phyloP scores from a whole-genome alignment of 306 rosid genomes.

The Prunus davidiana region DNA sequence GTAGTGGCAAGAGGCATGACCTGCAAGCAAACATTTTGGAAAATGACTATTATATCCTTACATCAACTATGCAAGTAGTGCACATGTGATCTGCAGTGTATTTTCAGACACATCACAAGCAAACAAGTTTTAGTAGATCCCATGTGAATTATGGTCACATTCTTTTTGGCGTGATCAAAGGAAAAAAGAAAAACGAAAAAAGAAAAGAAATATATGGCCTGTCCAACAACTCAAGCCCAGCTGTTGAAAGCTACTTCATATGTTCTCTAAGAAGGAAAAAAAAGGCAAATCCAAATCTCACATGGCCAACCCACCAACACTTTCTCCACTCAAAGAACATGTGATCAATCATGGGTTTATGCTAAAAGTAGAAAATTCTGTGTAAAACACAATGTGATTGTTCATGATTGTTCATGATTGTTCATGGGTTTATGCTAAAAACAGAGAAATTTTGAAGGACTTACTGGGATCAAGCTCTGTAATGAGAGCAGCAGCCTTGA shows the following conservation, averaged over 20 bases:
- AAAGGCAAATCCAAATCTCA: slow-evolving; percentile 11
- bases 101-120: not conserved
- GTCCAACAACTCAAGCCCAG: too few species aligned
- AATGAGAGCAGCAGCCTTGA: slow-evolving; percentile 65
- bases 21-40: slow-evolving; percentile 31
- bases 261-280: too few species aligned
- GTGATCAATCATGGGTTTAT: not conserved
- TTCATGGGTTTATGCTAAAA: not conserved
- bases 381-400: not conserved
- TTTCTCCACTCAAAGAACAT: not conserved
- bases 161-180: too few species aligned
- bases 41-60: not conserved
- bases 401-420: not conserved
- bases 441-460: slow-evolving; percentile 4
- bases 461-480: slow-evolving; percentile 85
- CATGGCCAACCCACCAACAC: slow-evolving; percentile 15
- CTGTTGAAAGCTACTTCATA: too few species aligned
- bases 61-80: not conserved
- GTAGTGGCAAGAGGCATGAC: slow-evolving; percentile 57
- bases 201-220: too few species aligned
- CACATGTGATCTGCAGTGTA: too few species aligned
- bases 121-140: slow-evolving; percentile 4
- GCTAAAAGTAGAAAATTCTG: not conserved
- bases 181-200: too few species aligned
- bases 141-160: not conserved